phyloP scores from a whole-genome alignment of 257 asterid genomes.

The Coffea eugenioides region DNA sequence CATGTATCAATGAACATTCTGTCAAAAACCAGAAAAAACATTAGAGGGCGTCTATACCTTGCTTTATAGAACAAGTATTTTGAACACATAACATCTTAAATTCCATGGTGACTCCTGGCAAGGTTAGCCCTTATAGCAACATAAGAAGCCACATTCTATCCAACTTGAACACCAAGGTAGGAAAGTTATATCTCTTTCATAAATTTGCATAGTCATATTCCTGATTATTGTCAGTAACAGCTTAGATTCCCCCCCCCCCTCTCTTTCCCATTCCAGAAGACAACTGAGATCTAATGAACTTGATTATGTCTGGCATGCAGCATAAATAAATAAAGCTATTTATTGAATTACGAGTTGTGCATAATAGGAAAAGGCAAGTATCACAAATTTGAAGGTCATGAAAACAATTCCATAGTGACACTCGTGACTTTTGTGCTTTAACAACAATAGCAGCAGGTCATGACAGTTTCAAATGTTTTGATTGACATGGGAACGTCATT shows the following conservation, averaged over 20 bases:
- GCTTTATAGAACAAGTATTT: neutral
- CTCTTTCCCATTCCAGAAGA: neutral
- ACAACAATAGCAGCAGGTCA: neutral
- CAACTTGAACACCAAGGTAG: neutral
- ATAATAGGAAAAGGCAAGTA: neutral
- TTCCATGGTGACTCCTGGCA: neutral
- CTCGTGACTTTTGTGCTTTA: neutral
- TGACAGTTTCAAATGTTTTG: neutral
- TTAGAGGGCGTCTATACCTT: neutral
- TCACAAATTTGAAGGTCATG: neutral
- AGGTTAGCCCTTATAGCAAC: neutral
- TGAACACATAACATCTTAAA: neutral
- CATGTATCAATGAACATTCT: conserved; percentile 50
- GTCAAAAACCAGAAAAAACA: neutral
- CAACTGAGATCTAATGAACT: neutral
- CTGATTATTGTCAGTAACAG: neutral
- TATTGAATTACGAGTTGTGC: neutral
- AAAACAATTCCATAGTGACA: neutral
- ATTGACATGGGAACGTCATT: neutral
- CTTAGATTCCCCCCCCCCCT: neutral
- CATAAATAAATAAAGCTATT: neutral
- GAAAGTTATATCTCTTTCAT: neutral
- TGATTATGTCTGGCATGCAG: neutral
- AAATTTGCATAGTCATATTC: neutral
- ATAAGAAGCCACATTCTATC: neutral